These are phyloP conservation scores for Penstemon eatonii DNA, from an alignment of 257 asterid genomes.

Conservation along the genomic window DNA sequence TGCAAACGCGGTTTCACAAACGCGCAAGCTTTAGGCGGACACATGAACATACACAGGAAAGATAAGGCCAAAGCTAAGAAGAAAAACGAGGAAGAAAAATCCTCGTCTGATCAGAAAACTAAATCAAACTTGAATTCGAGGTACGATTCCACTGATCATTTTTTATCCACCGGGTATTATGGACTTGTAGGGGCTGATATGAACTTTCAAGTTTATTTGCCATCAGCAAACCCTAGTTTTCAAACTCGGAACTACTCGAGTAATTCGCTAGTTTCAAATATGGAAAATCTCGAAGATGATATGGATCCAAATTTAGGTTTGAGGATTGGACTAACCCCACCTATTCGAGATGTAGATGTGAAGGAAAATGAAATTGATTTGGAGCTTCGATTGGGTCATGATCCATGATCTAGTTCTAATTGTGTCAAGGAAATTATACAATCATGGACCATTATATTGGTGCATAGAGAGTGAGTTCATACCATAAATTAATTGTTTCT, in stretches of 20 bases:
- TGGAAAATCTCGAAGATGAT: conserved; percentile 12
- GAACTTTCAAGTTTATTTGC: conserved; percentile 49
- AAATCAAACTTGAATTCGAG: conserved; percentile 21
- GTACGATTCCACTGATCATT: conserved; percentile 28
- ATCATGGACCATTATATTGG: no score
- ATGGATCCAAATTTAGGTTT: conserved; percentile 40
- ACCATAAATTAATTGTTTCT: no score
- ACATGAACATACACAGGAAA: conserved; percentile 88
- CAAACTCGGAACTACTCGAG: conserved; percentile 25
- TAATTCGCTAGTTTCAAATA: conserved; percentile 12
- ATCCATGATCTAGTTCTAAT: conserved; percentile 28
- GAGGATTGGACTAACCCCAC: conserved; percentile 35
- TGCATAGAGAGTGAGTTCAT: no score
- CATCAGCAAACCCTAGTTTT: conserved; percentile 53
- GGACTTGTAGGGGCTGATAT: conserved; percentile 32
- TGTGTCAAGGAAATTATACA: no score
- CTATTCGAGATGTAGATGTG: conserved; percentile 22
- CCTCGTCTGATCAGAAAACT: conserved; percentile 10
- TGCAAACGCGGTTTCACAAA: conserved; percentile 86
- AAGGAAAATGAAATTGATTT: conserved; percentile 64
- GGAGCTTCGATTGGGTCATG: conserved; percentile 89
- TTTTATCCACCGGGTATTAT: conserved; percentile 11
- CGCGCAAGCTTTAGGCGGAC: conserved; percentile 94
- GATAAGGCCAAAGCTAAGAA: conserved; percentile 65
- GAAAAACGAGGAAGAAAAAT: conserved; percentile 32